Percentiles rank a stretch among this genome's conserved stretches.
phyloP scores from a whole-genome alignment of 1,139 yeast genomes.

The Ogataea hybrid region DNA sequence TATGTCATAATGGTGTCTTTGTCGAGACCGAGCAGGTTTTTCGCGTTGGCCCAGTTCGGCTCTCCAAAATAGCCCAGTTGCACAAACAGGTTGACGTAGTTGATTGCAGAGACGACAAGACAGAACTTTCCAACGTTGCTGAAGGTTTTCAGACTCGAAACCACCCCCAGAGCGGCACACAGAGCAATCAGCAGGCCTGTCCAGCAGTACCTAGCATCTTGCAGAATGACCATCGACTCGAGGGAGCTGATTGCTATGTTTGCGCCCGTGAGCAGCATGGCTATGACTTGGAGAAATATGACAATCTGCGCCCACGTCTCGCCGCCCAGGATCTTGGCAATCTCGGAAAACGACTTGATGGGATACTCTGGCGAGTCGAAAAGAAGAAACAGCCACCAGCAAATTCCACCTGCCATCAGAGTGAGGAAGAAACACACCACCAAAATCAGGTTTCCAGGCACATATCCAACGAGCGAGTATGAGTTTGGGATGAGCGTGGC shows the following conservation, averaged over 20 bases:
- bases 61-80: conserved; percentile 40
- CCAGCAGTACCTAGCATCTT: conserved; percentile 36
- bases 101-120: conserved; percentile 38
- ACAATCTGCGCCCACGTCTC: conserved; percentile 31
- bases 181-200: conserved; percentile 4
- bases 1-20: conserved; percentile 26
- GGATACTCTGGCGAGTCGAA: conserved; percentile 44
- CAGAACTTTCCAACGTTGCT: conserved; percentile 35
- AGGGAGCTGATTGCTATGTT: conserved; percentile 38
- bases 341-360: conserved; percentile 40
- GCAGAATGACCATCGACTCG: conserved; percentile 40
- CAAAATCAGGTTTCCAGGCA: conserved; percentile 40
- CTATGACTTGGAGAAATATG: conserved; percentile 39
- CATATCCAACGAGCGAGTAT: conserved; percentile 40
- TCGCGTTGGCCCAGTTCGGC: conserved; percentile 38
- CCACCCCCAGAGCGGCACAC: conserved; percentile 34
- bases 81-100: conserved; percentile 40
- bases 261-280: conserved; percentile 42
- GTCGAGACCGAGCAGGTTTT: conserved; percentile 24
- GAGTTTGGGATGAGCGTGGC: conserved; percentile 46
- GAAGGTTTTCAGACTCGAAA: conserved; percentile 39
- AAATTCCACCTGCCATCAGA: conserved; percentile 31
- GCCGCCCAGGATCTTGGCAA: conserved; percentile 39
- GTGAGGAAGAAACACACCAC: conserved; percentile 40
- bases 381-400: conserved; percentile 26